Conservation (phyloP, 2,329 filamentous ascomycete genomes). For the Lachnellula hyalina region DNA sequence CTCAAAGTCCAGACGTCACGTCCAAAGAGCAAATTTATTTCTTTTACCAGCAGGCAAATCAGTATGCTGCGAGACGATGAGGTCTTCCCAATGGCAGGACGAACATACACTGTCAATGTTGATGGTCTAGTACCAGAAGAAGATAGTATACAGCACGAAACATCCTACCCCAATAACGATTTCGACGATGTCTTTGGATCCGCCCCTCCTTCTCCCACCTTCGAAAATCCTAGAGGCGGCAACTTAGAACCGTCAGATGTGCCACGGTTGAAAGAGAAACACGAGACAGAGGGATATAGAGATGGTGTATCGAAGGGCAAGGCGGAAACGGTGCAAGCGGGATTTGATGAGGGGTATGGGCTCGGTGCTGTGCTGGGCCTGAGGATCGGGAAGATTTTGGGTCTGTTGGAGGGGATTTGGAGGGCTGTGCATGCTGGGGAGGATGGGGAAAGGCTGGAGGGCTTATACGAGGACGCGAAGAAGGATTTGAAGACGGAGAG, state of each 20-base stretch:
- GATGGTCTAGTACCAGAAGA: neutral
- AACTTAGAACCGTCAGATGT: slow-evolving; percentile 28
- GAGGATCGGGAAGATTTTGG: slow-evolving; percentile 68
- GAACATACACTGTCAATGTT: neutral
- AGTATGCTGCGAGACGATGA: slow-evolving; percentile 12
- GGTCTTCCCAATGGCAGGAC: slow-evolving; percentile 4
- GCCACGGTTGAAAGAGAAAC: slow-evolving; percentile 29
- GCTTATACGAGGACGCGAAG: slow-evolving; percentile 45
- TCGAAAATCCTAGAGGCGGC: slow-evolving; percentile 7
- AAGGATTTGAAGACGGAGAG: slow-evolving; percentile 54
- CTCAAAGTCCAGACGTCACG: too few species aligned
- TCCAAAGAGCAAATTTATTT: too few species aligned
- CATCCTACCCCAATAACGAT: slow-evolving; percentile 19
- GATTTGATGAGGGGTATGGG: slow-evolving; percentile 87
- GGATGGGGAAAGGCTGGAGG: slow-evolving; percentile 24
- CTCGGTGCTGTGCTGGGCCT: slow-evolving; percentile 78
- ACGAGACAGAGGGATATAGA: slow-evolving; percentile 74
- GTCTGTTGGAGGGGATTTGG: slow-evolving; percentile 68
- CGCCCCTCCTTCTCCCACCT: slow-evolving; percentile 24
- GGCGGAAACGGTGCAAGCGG: slow-evolving; percentile 68
- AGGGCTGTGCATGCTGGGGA: slow-evolving; percentile 37
- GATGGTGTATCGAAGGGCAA: slow-evolving; percentile 80
- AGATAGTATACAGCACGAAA: neutral
- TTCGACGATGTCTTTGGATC: slow-evolving; percentile 32
- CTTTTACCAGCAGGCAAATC: neutral